Base-by-base conservation (phyloP, 2,329 filamentous ascomycete species). In the Neonectria punicea region DNA sequence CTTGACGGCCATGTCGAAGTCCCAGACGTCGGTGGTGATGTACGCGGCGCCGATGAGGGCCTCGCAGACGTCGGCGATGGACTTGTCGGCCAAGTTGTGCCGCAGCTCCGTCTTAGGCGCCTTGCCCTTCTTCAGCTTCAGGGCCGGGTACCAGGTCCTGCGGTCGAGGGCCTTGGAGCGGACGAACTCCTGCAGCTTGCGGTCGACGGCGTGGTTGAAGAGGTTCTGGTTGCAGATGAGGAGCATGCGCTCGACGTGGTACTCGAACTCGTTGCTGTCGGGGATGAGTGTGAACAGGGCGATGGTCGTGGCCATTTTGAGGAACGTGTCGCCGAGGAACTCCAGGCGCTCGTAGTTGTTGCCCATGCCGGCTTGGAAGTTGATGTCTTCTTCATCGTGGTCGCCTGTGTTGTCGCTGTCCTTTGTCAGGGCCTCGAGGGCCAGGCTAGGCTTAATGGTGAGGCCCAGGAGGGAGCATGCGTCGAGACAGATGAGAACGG, bases 241-340 rank as follows among this genome's bases (percentile, higher is more conserved):
- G 20, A 91, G 76, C 95, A 98, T 98, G 16, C 96, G 90, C 71
- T 93, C 90, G 8, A 97, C 92, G 74, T 99, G 96, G 71, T 93
- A 96, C 61, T 93, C 89, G 53, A 90, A 97, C 75, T 99, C 96
- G 69, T 93, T 89, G 66, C 92, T 89, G 53, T 92, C 87, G 0
- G 93, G 93, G 20, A 92, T 89, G 30, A 89, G 85, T 1, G 91
- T 91, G 75, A 92, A 98, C 0, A 97, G 84, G 0, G 94, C 90
- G 58, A 99, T 94, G 0, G 94, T 95, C 0, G 95, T 98, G 11
- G 93, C 93, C 90, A 98, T 95, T 80, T 99, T 99, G 64, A 99
- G 84, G 74, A 98, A 97, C 36, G 91, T 92, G 77, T 99, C 96
- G 0, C 96, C 96, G 2, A 98, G 85, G 65, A 98, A 97, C 74